Conservation (phyloP, 805 yeast species). For the Kodamaea restingae region DNA sequence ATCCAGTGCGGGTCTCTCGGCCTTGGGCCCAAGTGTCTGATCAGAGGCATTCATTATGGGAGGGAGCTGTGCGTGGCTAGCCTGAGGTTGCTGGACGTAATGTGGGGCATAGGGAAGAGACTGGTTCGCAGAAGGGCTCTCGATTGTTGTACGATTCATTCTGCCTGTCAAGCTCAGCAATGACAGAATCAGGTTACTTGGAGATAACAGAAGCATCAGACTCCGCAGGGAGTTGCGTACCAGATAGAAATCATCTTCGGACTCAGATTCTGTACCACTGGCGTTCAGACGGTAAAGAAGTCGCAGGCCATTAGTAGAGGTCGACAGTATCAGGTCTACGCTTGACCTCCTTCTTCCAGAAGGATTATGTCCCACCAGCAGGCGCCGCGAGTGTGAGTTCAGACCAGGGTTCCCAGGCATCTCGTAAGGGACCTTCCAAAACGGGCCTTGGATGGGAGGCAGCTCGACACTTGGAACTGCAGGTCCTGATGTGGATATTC, state of each 20-base stretch:
- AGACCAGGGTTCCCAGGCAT: conserved; percentile 34
- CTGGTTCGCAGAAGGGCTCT: not conserved
- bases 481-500: not conserved
- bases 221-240: conserved; percentile 11
- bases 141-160: conserved; percentile 16
- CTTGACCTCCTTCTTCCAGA: conserved; percentile 38
- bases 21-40: not conserved
- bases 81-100: conserved; percentile 16
- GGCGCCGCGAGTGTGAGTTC: conserved; percentile 10
- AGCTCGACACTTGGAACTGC: not conserved
- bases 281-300: conserved; percentile 25
- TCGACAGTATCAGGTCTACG: conserved; percentile 47
- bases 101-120: conserved; percentile 5
- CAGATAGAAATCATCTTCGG: conserved; percentile 34
- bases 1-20: conserved; percentile 12
- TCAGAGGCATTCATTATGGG: conserved; percentile 4
- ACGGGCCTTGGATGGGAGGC: conserved; percentile 40
- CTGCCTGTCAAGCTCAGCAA: conserved; percentile 30
- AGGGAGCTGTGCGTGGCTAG: conserved; percentile 12
- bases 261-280: conserved; percentile 26
- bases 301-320: conserved; percentile 37
- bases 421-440: conserved; percentile 63
- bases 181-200: conserved; percentile 31
- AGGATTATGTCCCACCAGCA: conserved; percentile 13
- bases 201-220: conserved; percentile 18